A percentile compares a stretch with the other conserved stretches of the same genome.
These are phyloP conservation scores for Gigaspora rosea DNA, from an alignment of 192 early-diverging fungal species.

Conservation along the genomic window DNA sequence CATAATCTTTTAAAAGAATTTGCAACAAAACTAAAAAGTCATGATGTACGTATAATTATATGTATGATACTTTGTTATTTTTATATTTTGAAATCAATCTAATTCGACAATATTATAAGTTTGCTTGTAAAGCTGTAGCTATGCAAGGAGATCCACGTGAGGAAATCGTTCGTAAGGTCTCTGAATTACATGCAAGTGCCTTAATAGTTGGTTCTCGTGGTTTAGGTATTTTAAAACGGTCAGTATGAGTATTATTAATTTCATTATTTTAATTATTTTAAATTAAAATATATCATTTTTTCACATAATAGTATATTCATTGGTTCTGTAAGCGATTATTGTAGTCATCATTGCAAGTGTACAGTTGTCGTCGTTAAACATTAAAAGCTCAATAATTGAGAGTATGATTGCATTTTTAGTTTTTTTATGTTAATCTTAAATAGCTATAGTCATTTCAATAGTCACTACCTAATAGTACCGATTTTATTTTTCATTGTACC, in stretches of 20 bases:
- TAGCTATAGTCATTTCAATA: no score
- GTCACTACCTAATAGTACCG: no score
- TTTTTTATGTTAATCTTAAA: no score
- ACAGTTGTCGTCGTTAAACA: constrained; percentile 40
- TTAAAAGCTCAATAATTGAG: no score
- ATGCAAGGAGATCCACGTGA: constrained; percentile 64
- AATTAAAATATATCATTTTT: not conserved
- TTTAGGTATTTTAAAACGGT: constrained; percentile 54
- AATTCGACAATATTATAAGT: constrained; percentile 22
- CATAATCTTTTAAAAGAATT: constrained; percentile 37
- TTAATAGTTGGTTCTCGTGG: constrained; percentile 67
- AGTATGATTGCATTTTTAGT: no score
- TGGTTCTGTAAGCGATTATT: constrained; percentile 53
- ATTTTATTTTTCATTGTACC: no score
- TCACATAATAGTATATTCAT: constrained; percentile 38
- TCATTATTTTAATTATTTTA: constrained; percentile 4
- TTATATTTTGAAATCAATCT: not conserved
- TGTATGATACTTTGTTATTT: not conserved
- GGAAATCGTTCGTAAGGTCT: constrained; percentile 61
- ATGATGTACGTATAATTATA: constrained; percentile 35
- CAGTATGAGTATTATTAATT: not conserved
- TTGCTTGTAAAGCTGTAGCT: constrained; percentile 54
- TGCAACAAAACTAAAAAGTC: constrained; percentile 33
- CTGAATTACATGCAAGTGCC: constrained; percentile 57
- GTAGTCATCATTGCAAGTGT: constrained; percentile 44